Evolutionary conservation across 176 grass and related monocot species (phyloP).

Genomic region (Avena sativa): DNA sequence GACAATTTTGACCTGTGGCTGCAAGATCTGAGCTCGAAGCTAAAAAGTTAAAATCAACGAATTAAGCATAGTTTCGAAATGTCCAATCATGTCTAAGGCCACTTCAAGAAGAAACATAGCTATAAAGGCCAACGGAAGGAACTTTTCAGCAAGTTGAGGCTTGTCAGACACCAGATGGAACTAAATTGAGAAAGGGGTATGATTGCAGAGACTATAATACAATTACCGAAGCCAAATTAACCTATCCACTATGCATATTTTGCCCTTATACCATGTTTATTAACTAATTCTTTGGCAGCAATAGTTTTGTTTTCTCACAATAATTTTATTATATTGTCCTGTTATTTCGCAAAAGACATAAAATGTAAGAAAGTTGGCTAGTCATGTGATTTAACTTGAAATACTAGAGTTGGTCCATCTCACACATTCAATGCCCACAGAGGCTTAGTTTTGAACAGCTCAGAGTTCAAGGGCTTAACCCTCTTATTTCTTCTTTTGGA

Average conservation of each 20-base stretch:
- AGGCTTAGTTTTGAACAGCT: slow-evolving; percentile 25
- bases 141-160: slow-evolving; percentile 1
- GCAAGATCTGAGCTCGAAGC: slow-evolving; percentile 6
- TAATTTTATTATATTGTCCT: no score
- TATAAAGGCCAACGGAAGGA: not conserved
- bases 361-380: no score
- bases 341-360: no score
- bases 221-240: not conserved
- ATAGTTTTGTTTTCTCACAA: not conserved
- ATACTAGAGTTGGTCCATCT: not conserved
- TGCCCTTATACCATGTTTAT: not conserved
- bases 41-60: not conserved
- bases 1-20: not conserved
- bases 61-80: not conserved
- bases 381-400: not conserved
- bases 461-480: not conserved
- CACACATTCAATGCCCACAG: not conserved
- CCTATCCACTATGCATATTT: not conserved
- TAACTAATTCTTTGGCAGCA: not conserved
- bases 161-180: not conserved
- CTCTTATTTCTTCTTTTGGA: not conserved
- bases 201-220: not conserved
- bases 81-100: not conserved
- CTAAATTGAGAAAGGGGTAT: slow-evolving; percentile 7
- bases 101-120: not conserved